These are phyloP conservation scores for Monosporozyma siamensis DNA, from an alignment of 805 yeast genomes.

Conservation along the genomic window DNA sequence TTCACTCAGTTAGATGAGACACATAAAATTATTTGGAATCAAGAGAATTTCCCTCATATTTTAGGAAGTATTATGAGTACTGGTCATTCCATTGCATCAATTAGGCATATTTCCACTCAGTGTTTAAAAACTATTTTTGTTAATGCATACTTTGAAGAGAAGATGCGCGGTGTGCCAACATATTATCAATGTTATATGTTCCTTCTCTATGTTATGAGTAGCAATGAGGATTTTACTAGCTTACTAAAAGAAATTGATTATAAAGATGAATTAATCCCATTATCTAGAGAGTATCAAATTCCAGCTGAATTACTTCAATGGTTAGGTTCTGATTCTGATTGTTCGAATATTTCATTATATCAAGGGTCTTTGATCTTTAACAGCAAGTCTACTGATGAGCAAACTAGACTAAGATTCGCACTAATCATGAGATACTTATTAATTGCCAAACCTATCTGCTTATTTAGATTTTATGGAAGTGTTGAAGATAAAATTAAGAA, in stretches of 20 bases:
- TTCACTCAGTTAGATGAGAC: slow-evolving; percentile 37
- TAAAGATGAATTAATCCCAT: slow-evolving; percentile 24
- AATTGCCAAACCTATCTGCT: slow-evolving; percentile 26
- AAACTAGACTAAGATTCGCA: slow-evolving; percentile 29
- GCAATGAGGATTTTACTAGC: slow-evolving; percentile 31
- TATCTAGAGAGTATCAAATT: slow-evolving; percentile 30
- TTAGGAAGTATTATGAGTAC: slow-evolving; percentile 40
- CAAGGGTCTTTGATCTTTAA: slow-evolving; percentile 31
- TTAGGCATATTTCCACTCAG: slow-evolving; percentile 40
- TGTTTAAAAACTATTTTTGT: slow-evolving; percentile 38
- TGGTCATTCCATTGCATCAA: slow-evolving; percentile 52
- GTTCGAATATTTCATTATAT: slow-evolving; percentile 28
- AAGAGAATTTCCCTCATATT: slow-evolving; percentile 43
- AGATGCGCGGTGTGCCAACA: slow-evolving; percentile 8
- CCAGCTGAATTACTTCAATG: slow-evolving; percentile 32
- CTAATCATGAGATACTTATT: slow-evolving; percentile 27
- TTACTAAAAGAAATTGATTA: slow-evolving; percentile 31
- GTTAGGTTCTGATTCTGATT: slow-evolving; percentile 24
- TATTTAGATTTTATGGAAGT: slow-evolving; percentile 26
- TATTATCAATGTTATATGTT: slow-evolving; percentile 25
- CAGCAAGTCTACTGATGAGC: slow-evolving; percentile 30
- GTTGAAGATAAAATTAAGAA: slow-evolving; percentile 28
- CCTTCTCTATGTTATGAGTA: slow-evolving; percentile 30
- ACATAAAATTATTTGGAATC: slow-evolving; percentile 33
- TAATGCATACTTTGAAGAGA: slow-evolving; percentile 34